Conservation (phyloP, 2,329 filamentous ascomycete species). For the Boeremia lycopersici region DNA sequence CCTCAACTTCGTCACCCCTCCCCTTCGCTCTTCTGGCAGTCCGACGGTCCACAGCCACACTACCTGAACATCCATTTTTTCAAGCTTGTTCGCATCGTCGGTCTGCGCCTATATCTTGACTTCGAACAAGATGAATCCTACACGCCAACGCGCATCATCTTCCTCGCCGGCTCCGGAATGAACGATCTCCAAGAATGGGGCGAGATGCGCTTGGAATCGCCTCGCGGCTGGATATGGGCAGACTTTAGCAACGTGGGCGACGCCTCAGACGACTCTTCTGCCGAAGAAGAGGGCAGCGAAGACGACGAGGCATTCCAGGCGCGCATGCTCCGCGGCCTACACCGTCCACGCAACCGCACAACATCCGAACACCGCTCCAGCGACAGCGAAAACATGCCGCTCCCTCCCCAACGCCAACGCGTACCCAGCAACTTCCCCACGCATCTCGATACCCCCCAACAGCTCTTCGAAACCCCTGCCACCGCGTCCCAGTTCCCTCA, state of each 20-base stretch:
- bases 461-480: constrained; percentile 6
- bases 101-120: constrained; percentile 84
- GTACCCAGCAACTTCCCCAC: constrained; percentile 14
- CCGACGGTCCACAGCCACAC: constrained; percentile 83
- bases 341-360: constrained; percentile 13
- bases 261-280: constrained; percentile 29
- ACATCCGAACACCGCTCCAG: constrained; percentile 10
- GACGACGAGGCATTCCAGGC: constrained; percentile 22
- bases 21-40: constrained; percentile 79
- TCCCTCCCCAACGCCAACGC: constrained; percentile 13
- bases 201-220: constrained; percentile 76
- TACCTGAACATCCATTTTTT: constrained; percentile 84
- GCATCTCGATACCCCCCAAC: constrained; percentile 1
- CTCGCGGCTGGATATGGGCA: constrained; percentile 90
- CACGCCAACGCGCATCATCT: constrained; percentile 89
- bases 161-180: constrained; percentile 86
- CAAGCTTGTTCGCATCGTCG: constrained; percentile 78
- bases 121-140: constrained; percentile 95
- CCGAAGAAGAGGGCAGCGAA: constrained; percentile 25
- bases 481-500: background rate
- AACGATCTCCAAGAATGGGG: constrained; percentile 91
- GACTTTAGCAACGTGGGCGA: constrained; percentile 68
- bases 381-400: constrained; percentile 12
- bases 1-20: constrained; percentile 77
- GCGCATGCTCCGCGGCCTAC: constrained; percentile 4